These are phyloP conservation scores for Pichia membranifaciens DNA, from an alignment of 805 yeast species.

Conservation along the genomic window DNA sequence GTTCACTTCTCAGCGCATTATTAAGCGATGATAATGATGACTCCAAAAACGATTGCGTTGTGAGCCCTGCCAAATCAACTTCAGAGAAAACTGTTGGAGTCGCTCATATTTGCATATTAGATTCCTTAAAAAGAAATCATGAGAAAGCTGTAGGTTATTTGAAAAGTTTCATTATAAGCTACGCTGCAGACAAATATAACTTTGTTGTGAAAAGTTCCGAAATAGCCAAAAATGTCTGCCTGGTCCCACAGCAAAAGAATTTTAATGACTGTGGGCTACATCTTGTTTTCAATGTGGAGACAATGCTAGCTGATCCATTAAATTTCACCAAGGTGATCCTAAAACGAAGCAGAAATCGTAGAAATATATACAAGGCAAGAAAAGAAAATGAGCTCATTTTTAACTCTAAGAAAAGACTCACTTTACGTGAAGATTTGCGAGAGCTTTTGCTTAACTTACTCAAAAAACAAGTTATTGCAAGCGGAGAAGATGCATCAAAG, in stretches of 20 bases:
- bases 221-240: constrained; percentile 31
- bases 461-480: constrained; percentile 22
- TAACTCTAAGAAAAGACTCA: constrained; percentile 22
- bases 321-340: constrained; percentile 32
- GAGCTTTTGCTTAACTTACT: constrained; percentile 22
- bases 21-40: not conserved
- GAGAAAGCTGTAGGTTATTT: constrained; percentile 46
- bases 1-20: not conserved
- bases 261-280: constrained; percentile 94
- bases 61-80: constrained; percentile 1
- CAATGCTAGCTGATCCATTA: constrained; percentile 46
- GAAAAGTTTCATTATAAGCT: constrained; percentile 53
- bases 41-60: not conserved
- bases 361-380: constrained; percentile 9
- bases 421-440: constrained; percentile 23
- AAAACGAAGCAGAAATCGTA: constrained; percentile 9
- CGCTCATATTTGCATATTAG: constrained; percentile 56
- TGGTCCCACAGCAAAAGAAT: constrained; percentile 80
- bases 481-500: constrained; percentile 21
- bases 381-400: constrained; percentile 20
- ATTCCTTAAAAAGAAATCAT: constrained; percentile 66
- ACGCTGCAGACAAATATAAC: constrained; percentile 59
- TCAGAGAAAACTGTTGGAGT: constrained; percentile 14
- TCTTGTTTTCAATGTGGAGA: constrained; percentile 66
- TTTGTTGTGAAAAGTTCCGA: constrained; percentile 40